Conservation (phyloP, 1,139 yeast genomes). For the Pichia sp. region DNA sequence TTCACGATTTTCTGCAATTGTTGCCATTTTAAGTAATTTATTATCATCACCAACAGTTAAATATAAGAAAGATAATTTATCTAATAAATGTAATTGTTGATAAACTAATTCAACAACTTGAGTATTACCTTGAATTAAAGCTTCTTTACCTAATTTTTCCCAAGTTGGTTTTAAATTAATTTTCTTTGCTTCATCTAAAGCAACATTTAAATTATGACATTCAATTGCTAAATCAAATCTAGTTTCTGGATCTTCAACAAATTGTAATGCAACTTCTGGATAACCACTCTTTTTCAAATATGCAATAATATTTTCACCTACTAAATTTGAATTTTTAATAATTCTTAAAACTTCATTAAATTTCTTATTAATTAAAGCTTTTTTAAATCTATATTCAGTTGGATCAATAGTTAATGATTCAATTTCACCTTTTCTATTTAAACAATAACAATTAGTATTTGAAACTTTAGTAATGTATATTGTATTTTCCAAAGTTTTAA, state of each 20-base stretch:
- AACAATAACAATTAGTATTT: constrained; percentile 69
- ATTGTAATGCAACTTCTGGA: constrained; percentile 91
- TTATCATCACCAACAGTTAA: constrained; percentile 73
- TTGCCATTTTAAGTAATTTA: constrained; percentile 76
- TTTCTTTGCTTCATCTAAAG: constrained; percentile 81
- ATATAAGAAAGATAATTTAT: constrained; percentile 83
- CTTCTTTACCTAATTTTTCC: constrained; percentile 82
- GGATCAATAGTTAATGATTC: constrained; percentile 82
- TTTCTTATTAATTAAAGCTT: constrained; percentile 82
- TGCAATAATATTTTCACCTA: constrained; percentile 95
- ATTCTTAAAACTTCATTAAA: constrained; percentile 88
- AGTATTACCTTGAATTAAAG: constrained; percentile 83
- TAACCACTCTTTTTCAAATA: constrained; percentile 93
- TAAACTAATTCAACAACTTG: constrained; percentile 81
- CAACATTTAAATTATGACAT: constrained; percentile 82
- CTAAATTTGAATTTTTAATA: constrained; percentile 82
- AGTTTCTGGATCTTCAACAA: constrained; percentile 94
- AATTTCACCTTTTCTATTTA: constrained; percentile 81
- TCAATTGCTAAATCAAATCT: constrained; percentile 93
- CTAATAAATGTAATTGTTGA: constrained; percentile 82
- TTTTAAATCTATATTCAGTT: constrained; percentile 94
- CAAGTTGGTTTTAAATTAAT: constrained; percentile 66
- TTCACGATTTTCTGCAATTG: constrained; percentile 84
- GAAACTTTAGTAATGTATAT: constrained; percentile 70
- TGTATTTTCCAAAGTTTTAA: constrained; percentile 89